Evolutionary conservation across 2,329 filamentous ascomycete genomes (phyloP), one percentile per base, ranked within the genome.

Genomic region (Chaetomiaceae sp.): DNA sequence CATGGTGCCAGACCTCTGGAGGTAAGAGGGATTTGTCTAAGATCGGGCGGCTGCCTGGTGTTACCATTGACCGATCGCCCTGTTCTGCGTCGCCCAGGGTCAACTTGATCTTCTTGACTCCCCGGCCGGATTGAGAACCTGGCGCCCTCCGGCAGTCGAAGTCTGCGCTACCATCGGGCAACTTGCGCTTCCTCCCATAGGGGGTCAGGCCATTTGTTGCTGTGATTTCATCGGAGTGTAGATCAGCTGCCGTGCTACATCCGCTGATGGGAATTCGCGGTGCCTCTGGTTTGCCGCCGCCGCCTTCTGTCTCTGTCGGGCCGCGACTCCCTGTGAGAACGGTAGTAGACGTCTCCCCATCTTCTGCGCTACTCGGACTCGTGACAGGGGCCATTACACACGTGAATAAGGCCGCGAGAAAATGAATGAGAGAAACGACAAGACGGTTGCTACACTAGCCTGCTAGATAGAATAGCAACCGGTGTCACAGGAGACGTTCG

Each of bases 1-100:
- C 74, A 64, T 79, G 77, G 64, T 89, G 85, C 85, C 86, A 89
- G 63, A 87, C 71, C 69, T 84, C 80, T 61, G 75, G 73, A 64
- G 83, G 79, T 52, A 85, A 73, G 58, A 69, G 44, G 49, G 62
- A 68, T 51, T 54, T 60, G 52, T 67, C 62, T 37, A 8, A 13
- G 33, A 32, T 25, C 29, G 18, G 42, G 38, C 40, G 20, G 20
- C 30, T 47, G 30, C 34, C 48, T 46, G 21, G 33, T 42, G 41
- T 18, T 20, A 29, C 23, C 21, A 38, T 18, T 29, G 51, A 53
- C 6, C 8, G 42, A 10, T 10, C 3, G 11, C 20, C 42, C 42
- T 14, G 25, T 3, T 41, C 13, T 36, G 29, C 29, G 40, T 56
- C 32, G 21, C 33, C 44, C 10, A 51, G 48, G 38, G 54, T 58